Percentiles rank a stretch among this genome's conserved stretches.
Evolutionary conservation across 169 alveolate species (phyloP).

Genomic region (Cryptosporidium baileyi): DNA sequence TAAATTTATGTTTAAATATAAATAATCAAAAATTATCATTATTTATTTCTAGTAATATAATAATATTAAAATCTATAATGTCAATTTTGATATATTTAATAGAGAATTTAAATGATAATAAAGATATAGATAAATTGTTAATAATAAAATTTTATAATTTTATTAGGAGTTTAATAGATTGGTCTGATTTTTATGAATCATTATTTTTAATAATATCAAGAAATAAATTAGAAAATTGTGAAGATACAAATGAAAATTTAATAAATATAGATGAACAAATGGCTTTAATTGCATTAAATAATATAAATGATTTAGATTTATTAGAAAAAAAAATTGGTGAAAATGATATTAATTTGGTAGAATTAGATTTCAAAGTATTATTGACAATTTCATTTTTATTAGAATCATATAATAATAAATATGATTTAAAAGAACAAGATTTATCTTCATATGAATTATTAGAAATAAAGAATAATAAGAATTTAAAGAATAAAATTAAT

Average conservation of each 20-base stretch:
- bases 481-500: too few relatives aligned
- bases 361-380: background rate
- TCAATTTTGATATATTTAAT: background rate
- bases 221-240: background rate
- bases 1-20: background rate
- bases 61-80: background rate
- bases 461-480: too few relatives aligned
- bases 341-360: background rate
- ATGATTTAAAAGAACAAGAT: too few relatives aligned
- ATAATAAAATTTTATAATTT: background rate
- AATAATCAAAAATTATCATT: background rate
- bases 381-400: slow-evolving; percentile 3
- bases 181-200: background rate
- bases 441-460: too few relatives aligned
- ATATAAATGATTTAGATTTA: background rate
- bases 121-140: background rate
- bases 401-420: background rate
- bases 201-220: background rate
- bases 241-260: too few relatives aligned
- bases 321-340: background rate
- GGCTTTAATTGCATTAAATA: background rate
- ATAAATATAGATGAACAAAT: background rate
- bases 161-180: slow-evolving; percentile 1
- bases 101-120: background rate
- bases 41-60: slow-evolving; percentile 17